Conservation (phyloP, 1,139 yeast species). For the Zygoascus meyerae region DNA sequence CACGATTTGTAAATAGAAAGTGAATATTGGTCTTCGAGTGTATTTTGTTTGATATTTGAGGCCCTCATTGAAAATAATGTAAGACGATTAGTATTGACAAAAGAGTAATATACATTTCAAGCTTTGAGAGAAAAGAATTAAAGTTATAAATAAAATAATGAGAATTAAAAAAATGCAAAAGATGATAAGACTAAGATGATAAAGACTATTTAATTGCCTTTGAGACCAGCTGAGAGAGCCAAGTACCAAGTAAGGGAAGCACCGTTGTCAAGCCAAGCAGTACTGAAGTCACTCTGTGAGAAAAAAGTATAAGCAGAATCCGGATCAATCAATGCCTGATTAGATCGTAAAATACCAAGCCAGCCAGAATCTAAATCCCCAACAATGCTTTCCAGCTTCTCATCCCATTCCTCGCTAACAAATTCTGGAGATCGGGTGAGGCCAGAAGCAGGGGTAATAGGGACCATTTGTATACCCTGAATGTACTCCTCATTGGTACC, state of each 20-base stretch:
- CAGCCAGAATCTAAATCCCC: slow-evolving; percentile 66
- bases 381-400: slow-evolving; percentile 46
- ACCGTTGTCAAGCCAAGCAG: slow-evolving; percentile 67
- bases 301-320: slow-evolving; percentile 62
- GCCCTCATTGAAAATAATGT: not conserved
- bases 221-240: slow-evolving; percentile 59
- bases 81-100: not conserved
- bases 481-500: slow-evolving; percentile 65
- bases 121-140: not conserved
- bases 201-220: slow-evolving; percentile 8
- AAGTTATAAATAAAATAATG: slow-evolving; percentile 7
- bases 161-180: not conserved
- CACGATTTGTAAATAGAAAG: slow-evolving; percentile 46
- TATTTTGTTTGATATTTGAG: not conserved
- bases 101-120: slow-evolving; percentile 10
- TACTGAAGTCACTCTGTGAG: slow-evolving; percentile 43
- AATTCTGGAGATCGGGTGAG: slow-evolving; percentile 62
- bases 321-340: slow-evolving; percentile 75
- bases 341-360: slow-evolving; percentile 77
- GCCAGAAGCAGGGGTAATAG: slow-evolving; percentile 81
- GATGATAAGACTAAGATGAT: not conserved
- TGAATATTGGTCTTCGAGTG: not conserved
- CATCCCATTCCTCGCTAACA: slow-evolving; percentile 77
- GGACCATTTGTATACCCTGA: slow-evolving; percentile 89
- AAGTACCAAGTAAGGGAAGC: slow-evolving; percentile 88